These are phyloP conservation scores for Blastobotrys americana DNA, from an alignment of 805 yeast genomes.

Conservation along the genomic window DNA sequence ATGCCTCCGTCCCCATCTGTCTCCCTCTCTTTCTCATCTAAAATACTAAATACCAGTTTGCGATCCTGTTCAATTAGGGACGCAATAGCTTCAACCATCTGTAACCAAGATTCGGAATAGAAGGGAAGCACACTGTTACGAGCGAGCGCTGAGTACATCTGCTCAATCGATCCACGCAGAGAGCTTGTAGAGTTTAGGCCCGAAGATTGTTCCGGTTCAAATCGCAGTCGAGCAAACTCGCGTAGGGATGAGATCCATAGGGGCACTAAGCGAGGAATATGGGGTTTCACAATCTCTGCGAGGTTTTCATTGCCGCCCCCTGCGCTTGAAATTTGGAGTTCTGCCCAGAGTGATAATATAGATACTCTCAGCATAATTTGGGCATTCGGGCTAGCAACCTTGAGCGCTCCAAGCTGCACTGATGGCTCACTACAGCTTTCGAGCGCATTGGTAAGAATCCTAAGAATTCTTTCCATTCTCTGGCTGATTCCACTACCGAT, in stretches of 20 bases:
- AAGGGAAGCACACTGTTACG: slow-evolving; percentile 38
- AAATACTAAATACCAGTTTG: slow-evolving; percentile 37
- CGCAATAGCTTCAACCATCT: slow-evolving; percentile 69
- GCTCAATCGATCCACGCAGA: slow-evolving; percentile 26
- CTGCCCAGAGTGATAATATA: slow-evolving; percentile 38
- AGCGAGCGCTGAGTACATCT: slow-evolving; percentile 26
- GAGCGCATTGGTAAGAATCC: slow-evolving; percentile 57
- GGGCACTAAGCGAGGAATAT: slow-evolving; percentile 55
- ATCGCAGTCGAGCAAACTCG: slow-evolving; percentile 64
- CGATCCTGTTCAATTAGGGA: slow-evolving; percentile 49
- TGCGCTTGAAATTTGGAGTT: slow-evolving; percentile 27
- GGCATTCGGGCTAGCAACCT: slow-evolving; percentile 30
- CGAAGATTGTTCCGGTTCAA: slow-evolving; percentile 36
- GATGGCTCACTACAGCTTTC: slow-evolving; percentile 41
- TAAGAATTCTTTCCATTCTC: slow-evolving; percentile 49
- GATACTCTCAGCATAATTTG: slow-evolving; percentile 32
- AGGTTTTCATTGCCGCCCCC: slow-evolving; percentile 30
- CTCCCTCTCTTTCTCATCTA: slow-evolving; percentile 52
- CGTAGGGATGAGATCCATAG: slow-evolving; percentile 72
- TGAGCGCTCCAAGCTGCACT: slow-evolving; percentile 31
- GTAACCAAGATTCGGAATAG: slow-evolving; percentile 64
- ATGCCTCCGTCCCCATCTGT: slow-evolving; percentile 15
- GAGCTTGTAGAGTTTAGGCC: slow-evolving; percentile 15
- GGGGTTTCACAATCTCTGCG: slow-evolving; percentile 36
- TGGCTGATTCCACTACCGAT: slow-evolving; percentile 54